Evolutionary conservation across 371 early-diverging fungal species (phyloP), one percentile per base, ranked within the genome.

Genomic region (Saksenaea vasiformis): DNA sequence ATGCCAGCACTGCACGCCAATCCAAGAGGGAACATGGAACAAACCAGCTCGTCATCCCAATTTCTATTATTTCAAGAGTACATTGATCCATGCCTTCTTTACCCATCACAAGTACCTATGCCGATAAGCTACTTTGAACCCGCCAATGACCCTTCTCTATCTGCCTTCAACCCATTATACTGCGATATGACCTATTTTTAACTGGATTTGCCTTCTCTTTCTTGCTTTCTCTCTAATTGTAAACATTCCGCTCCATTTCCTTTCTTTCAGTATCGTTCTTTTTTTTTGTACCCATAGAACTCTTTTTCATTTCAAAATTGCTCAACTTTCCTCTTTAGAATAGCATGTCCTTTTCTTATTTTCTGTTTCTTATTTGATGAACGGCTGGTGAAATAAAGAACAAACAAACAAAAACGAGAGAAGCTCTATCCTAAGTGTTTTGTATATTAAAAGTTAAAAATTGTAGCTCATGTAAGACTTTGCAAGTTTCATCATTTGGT

Each of bases 401-500:
- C n/a, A 47, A 22, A 22, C 2, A 11, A 39, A 14, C 2, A 39
- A 39, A 39, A 39, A 11, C 5, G 3, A 39, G 3, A 11, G n/a
- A 39, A 39, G 11, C 2, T n/a, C n/a, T 39, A 39, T n/a, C 5
- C 39, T 5, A 39, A 14, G 11, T 39, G 31, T 31, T 31, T 31
- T 7, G 31, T 31, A 31, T 2, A 7, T 7, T 31, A 31, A 31
- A n/a, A 31, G 11, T 39, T 3, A 62, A 28, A 27, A 17, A 13
- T 27, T 56, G 28, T 24, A n/a, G 19, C 27, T 19, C 76, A 80
- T 77, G 37, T 70, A 69, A 7, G 60, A 28, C 51, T 77, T 80
- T 17, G 67, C 74, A 13, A 76, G 53, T 0, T 26, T 3, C 71
- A 79, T 79, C 13, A 82, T 55, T 43, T 82, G 77, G 15, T 72